Evolutionary conservation across 352 stramenopile genomes (phyloP).

Genomic region (Pythium aristosporum): DNA sequence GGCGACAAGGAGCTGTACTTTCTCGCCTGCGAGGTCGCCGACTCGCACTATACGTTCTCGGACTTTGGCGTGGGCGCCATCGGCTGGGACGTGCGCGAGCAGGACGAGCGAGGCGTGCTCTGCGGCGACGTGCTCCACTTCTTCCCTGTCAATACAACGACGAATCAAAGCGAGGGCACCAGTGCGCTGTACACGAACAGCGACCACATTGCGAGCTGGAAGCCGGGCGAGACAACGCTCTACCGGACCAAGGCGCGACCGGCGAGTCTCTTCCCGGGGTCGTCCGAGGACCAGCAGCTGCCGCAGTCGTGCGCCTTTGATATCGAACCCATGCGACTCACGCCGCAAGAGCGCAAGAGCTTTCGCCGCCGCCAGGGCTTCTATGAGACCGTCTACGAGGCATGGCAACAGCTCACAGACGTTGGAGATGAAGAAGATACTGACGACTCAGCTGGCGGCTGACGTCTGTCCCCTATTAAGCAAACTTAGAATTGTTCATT

Average conservation of each 20-base stretch:
- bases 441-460: neutral
- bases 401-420: neutral
- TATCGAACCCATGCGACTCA: conserved; percentile 43
- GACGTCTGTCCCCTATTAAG: neutral
- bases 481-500: neutral
- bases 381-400: conserved; percentile 17
- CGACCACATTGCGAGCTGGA: conserved; percentile 45
- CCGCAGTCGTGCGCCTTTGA: conserved; percentile 59
- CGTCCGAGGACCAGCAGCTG: conserved; percentile 40
- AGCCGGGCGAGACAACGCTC: conserved; percentile 37
- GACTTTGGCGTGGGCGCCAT: conserved; percentile 60
- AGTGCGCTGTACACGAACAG: conserved; percentile 67
- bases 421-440: neutral
- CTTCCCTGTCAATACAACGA: conserved; percentile 37
- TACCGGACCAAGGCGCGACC: conserved; percentile 50
- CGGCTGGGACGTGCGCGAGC: conserved; percentile 33
- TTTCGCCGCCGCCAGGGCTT: conserved; percentile 49
- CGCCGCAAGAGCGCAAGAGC: conserved; percentile 32
- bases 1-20: conserved; percentile 83
- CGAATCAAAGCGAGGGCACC: neutral
- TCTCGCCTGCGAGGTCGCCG: conserved; percentile 60
- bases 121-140: conserved; percentile 65
- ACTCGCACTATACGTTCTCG: conserved; percentile 70
- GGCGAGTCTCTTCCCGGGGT: conserved; percentile 51
- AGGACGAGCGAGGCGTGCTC: conserved; percentile 36